Percentiles rank a stretch among this genome's conserved stretches.
phyloP scores from a whole-genome alignment of 2,329 filamentous ascomycete genomes.

The Fusarium pseudonygamai region DNA sequence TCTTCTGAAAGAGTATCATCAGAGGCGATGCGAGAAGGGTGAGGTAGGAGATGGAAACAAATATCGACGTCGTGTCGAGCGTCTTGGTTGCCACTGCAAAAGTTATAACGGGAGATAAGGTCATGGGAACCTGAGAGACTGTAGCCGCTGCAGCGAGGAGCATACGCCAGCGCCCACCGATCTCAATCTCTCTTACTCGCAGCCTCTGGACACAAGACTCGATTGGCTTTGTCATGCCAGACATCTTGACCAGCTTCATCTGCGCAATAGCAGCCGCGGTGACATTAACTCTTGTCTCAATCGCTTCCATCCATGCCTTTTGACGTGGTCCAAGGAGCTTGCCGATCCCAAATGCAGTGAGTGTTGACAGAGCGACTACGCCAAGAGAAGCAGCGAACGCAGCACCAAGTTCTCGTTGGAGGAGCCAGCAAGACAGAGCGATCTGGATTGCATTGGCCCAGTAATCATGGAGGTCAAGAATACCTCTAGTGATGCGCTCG shows the following conservation, averaged over 20 bases:
- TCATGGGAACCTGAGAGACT: conserved; percentile 45
- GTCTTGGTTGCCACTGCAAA: conserved; percentile 47
- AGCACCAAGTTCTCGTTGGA: neutral
- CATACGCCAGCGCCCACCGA: conserved; percentile 40
- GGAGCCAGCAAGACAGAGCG: neutral
- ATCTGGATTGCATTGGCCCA: neutral
- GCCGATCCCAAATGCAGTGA: neutral
- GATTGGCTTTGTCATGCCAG: conserved; percentile 41
- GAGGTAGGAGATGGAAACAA: neutral
- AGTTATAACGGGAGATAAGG: conserved; percentile 47
- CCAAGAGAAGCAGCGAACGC: neutral
- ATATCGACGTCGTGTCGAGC: conserved; percentile 43
- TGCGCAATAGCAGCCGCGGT: conserved; percentile 43
- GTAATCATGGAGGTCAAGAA: neutral
- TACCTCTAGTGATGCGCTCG: neutral
- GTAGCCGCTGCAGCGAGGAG: conserved; percentile 39
- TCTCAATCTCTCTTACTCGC: conserved; percentile 42
- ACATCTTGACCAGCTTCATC: conserved; percentile 47
- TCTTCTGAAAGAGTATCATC: neutral
- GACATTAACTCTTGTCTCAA: conserved; percentile 47
- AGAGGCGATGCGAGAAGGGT: neutral
- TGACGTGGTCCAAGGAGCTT: conserved; percentile 35
- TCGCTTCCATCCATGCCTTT: conserved; percentile 48
- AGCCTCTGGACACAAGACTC: conserved; percentile 40
- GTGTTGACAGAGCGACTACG: neutral